Base-by-base conservation (phyloP, 495 filamentous ascomycete species). In the Tuber calosporum region DNA sequence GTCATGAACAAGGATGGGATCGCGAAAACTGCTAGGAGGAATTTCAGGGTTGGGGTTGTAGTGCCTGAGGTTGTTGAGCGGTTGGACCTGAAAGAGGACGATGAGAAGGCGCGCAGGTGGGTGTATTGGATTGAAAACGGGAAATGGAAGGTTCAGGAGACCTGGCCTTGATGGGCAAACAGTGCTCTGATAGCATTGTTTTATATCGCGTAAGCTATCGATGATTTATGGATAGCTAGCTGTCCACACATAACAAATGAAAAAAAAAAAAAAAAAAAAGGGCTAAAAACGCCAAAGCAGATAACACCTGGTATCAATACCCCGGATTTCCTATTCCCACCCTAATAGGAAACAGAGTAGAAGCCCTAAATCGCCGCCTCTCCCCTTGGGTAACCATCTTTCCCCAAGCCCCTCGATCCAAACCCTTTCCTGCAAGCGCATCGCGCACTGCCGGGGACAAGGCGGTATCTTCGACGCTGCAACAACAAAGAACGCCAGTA, bases 41-140 rank as follows among this genome's bases (percentile, higher is more conserved):
- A 98, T 80, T 97, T 97, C 82, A 84, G 95, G 26, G 91, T 97
- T 3, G 89, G 94, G 34, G 88, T 96, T 17, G 90, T 98, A 74
- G 86, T 86, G 71, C 94, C 94, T 1, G 86, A 91, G 40, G 88
- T 91, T 81, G 88, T 97, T 0, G 95, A 99, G 80, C 85, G 87
- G 76, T 76, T 90, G 36, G 92, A 97, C 81, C 79, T 97, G 71
- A 84, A 82, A 22, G 86, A 84, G 69, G 88, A 94, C 79, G 86
- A 88, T 38, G 86, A 86, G 66, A 87, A 86, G 80, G 84, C 86
- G 17, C 82, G 87, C 70, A 84, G 94, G 79, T 92, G 90, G 88
- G 82, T 89, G 83, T 82, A 76, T 84, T 80, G 84, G 86, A 71
- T n/a, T 26, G 79, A 79, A 69, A 78, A 77, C 73, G 72, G 81